A percentile compares a stretch with the other conserved stretches of the same genome.
Evolutionary conservation across 192 early-diverging fungal species (phyloP).

Genomic region (Coemansia brasiliensis): DNA sequence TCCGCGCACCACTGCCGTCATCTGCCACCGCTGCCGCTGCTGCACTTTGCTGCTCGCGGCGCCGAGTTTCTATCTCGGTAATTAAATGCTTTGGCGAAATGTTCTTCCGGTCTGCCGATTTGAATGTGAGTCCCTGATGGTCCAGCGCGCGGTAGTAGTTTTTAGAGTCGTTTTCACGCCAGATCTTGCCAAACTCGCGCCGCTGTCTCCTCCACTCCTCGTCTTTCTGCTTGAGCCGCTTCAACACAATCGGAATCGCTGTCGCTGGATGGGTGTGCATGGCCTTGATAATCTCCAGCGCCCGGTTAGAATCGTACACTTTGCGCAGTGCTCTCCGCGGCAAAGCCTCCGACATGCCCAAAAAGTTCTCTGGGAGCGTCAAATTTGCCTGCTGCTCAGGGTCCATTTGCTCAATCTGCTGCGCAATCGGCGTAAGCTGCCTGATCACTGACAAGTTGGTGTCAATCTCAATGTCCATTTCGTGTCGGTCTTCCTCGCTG

Average conservation of each 20-base stretch:
- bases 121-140: constrained; percentile 91
- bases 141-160: constrained; percentile 96
- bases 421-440: constrained; percentile 85
- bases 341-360: constrained; percentile 82
- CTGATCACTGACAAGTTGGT: constrained; percentile 88
- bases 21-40: constrained; percentile 38
- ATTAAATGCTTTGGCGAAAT: constrained; percentile 76
- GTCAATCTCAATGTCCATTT: constrained; percentile 97
- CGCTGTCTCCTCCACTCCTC: constrained; percentile 84
- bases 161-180: constrained; percentile 91
- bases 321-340: constrained; percentile 94
- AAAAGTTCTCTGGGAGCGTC: constrained; percentile 73
- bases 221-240: constrained; percentile 96
- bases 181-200: constrained; percentile 95
- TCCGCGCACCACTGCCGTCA: constrained; percentile 12
- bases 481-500: constrained; percentile 95
- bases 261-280: constrained; percentile 89
- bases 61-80: constrained; percentile 81
- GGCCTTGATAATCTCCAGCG: constrained; percentile 85
- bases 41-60: constrained; percentile 69
- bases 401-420: constrained; percentile 80
- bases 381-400: constrained; percentile 74
- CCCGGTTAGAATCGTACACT: constrained; percentile 87
- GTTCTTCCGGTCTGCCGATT: constrained; percentile 79
- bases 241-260: constrained; percentile 91